These are phyloP conservation scores for Cladosporium sphaerospermum DNA, from an alignment of 2,329 filamentous ascomycete genomes.

Conservation along the genomic window DNA sequence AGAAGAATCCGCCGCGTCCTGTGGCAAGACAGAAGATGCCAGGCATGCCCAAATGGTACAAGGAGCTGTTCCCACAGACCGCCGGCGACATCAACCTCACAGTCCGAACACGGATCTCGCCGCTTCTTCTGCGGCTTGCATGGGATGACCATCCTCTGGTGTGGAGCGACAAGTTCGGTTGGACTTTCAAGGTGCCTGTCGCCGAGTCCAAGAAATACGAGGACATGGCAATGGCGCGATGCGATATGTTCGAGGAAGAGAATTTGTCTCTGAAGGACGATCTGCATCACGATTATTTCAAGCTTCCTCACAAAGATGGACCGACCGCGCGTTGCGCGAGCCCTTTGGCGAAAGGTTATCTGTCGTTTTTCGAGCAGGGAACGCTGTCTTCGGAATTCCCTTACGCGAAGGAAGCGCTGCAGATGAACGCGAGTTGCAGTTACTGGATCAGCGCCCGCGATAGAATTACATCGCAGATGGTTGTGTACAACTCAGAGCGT, in stretches of 20 bases:
- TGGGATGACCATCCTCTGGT: constrained; percentile 88
- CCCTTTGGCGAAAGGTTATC: constrained; percentile 85
- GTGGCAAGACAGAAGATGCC: constrained; percentile 84
- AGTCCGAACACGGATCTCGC: constrained; percentile 81
- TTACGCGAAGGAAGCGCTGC: constrained; percentile 87
- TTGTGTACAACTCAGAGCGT: constrained; percentile 70
- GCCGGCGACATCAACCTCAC: constrained; percentile 67
- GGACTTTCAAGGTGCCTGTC: constrained; percentile 75
- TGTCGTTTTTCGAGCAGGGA: constrained; percentile 85
- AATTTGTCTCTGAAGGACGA: constrained; percentile 63
- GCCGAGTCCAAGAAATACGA: constrained; percentile 59
- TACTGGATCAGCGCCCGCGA: constrained; percentile 98
- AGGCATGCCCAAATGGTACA: constrained; percentile 95
- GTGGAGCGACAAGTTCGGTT: constrained; percentile 90
- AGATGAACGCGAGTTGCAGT: constrained; percentile 98
- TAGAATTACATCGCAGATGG: constrained; percentile 90
- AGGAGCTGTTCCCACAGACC: constrained; percentile 70
- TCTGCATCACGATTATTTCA: constrained; percentile 66
- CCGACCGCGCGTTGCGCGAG: constrained; percentile 76
- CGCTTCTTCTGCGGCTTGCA: constrained; percentile 71
- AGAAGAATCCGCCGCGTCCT: constrained; percentile 69
- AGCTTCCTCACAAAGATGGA: constrained; percentile 93
- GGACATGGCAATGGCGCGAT: constrained; percentile 64
- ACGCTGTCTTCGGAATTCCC: constrained; percentile 78
- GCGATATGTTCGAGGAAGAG: constrained; percentile 71